Base-by-base conservation (phyloP, 2,329 filamentous ascomycete species). In the Botryosphaeria dothidea region DNA sequence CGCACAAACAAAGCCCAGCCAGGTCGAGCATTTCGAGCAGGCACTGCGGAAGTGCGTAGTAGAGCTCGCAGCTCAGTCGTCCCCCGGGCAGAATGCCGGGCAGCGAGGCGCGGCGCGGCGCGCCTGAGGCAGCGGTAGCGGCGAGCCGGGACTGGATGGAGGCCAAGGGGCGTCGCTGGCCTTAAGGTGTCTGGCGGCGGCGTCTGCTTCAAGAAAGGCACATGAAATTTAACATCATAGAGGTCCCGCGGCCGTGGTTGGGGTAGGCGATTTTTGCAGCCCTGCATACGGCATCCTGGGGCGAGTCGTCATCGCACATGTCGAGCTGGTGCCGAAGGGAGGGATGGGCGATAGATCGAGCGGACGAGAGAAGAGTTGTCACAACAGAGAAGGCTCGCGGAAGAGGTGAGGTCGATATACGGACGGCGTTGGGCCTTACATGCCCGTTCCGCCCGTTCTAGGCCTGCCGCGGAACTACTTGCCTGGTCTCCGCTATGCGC, bases 281-380 rank as follows among this genome's bases (percentile, higher is more conserved):
- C 56, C 56, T 60, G 56, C 56, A 60, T 60, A 29, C 17, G 15
- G 54, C 54, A 45, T 45, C 54, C 54, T 23, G 41, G 56, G 27
- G 15, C 23, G 25, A 41, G 56, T 45, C 54, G 54, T 60, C 56
- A 60, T 60, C 41, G 56, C 56, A 60, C 56, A 60, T 31, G 54
- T 41, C 34, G 34, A 31, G 19, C 7, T 17, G 23, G 54, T 13
- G 36, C 25, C 38, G 36, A 45, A 45, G 54, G n/a, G 36, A 29
- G 25, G 46, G 11, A n/a, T 25, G 38, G 19, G 23, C 52, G 52
- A n/a, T 21, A 11, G 19, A 29, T 21, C 34, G 36, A 19, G 52
- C 52, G 36, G 34, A 57, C 2, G 23, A 11, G 6, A 27, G 15
- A 51, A 17, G 7, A n/a, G 46, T 31, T 25, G 49, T 31, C 15